Evolutionary conservation across 306 rosid genomes (phyloP), one percentile per base, ranked within the genome.

Genomic region (Malus fusca): DNA sequence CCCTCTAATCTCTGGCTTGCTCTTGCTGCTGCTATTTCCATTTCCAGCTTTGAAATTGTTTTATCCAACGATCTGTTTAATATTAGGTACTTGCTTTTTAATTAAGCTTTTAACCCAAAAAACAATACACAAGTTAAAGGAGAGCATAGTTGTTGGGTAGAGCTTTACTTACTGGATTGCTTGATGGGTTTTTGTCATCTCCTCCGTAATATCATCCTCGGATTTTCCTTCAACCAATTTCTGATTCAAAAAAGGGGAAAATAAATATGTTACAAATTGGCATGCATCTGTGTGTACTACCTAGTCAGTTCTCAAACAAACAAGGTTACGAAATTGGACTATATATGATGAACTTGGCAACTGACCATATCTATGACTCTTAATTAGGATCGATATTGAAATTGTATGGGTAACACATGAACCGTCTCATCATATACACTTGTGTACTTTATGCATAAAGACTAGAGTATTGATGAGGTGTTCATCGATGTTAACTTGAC

Each of bases 131-230:
- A 37, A 37, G 8, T 35, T 35, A 35, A 6, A 6, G 40, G 40
- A 35, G 40, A 35, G 42, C 42, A 37, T 37, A 37, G 26, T 15
- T 13, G 13, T 69, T 17, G 48, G 31, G 26, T 46, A 63, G 44
- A 11, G 17, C 82, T 84, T 42, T 42, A 42, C 44, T 8, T 79
- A 89, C 98, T 82, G 80, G 72, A 92, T 87, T 33, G 98, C 96
- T 80, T 88, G 88, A 75, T 90, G 98, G 43, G 98, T 88, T 84
- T 88, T 90, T 9, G 87, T 66, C 17, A 94, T 96, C 85, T 92
- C 87, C 72, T 80, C 92, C 88, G 85, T 80, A 56, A 92, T 82
- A 71, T 87, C 90, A 74, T 87, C 88, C 53, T 75, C 82, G 19
- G 91, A 74, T 40, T 67, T 81, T 21, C 82, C 90, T 84, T 92